Evolutionary conservation across 495 filamentous ascomycete species (phyloP).

Genomic region (Bacidia rubella): DNA sequence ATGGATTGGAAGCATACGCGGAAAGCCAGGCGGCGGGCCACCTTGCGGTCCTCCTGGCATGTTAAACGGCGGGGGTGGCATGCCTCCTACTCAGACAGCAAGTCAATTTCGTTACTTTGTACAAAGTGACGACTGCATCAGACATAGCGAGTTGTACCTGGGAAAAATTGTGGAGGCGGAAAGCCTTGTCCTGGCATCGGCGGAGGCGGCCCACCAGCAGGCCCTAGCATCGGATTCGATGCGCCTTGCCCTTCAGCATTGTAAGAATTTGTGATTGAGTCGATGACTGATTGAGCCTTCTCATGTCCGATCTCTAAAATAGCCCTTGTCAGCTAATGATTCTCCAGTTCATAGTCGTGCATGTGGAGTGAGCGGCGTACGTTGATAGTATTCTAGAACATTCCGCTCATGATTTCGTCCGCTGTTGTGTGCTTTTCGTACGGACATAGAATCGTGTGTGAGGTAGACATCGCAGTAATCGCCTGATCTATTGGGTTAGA

Average conservation of each 20-base stretch:
- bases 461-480: conserved; percentile 99
- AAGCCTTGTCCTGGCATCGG: conserved; percentile 14
- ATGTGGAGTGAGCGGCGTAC: conserved; percentile 32
- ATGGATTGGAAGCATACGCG: no score
- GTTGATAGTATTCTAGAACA: conserved; percentile 96
- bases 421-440: conserved; percentile 94
- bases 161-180: conserved; percentile 40
- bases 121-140: no score
- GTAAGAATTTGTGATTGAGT: conserved; percentile 91
- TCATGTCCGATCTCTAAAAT: conserved; percentile 85
- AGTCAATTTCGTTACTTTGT: no score
- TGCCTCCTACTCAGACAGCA: neutral
- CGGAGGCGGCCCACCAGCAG: conserved; percentile 29
- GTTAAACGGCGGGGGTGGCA: conserved; percentile 40
- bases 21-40: conserved; percentile 24
- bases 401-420: conserved; percentile 94
- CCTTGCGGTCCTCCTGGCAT: conserved; percentile 31
- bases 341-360: neutral
- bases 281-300: conserved; percentile 95
- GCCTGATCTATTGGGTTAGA: conserved; percentile 35
- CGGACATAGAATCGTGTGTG: conserved; percentile 98
- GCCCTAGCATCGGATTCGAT: conserved; percentile 67
- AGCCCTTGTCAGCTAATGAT: neutral
- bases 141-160: conserved; percentile 37
- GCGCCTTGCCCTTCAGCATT: conserved; percentile 79